Conservation (phyloP, 306 rosid genomes). For the Acacia melanoxylon region DNA sequence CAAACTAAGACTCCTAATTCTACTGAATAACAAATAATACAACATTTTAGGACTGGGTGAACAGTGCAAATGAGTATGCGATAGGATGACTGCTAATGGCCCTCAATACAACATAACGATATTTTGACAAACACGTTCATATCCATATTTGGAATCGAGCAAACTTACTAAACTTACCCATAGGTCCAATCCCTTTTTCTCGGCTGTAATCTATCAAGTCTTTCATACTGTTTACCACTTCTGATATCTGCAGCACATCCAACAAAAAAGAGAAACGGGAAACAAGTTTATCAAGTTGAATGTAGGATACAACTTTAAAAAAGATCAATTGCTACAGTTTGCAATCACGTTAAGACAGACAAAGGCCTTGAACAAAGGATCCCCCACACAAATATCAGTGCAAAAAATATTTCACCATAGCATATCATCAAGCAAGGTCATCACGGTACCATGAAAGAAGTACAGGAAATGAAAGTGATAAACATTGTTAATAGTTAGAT, state of each 20-base stretch:
- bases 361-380: conserved; percentile 5
- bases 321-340: neutral
- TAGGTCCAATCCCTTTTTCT: conserved; percentile 83
- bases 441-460: neutral
- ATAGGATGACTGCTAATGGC: neutral
- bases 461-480: neutral
- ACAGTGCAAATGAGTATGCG: neutral
- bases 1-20: neutral
- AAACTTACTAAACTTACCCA: conserved; percentile 64
- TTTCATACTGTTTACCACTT: conserved; percentile 96
- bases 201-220: conserved; percentile 97
- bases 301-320: neutral
- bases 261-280: conserved; percentile 10
- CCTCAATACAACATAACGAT: conserved; percentile 9
- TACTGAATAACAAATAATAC: neutral
- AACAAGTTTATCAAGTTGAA: conserved; percentile 1
- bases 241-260: conserved; percentile 70
- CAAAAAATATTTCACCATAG: neutral
- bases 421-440: neutral
- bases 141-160: conserved; percentile 17
- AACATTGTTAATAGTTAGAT: conserved; percentile 2
- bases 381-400: neutral
- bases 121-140: conserved; percentile 9
- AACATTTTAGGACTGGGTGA: neutral
- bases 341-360: neutral